Percentiles rank a stretch among this genome's conserved stretches.
Conservation (phyloP, 2,329 filamentous ascomycete genomes). For the Camptophora hylomeconis region DNA sequence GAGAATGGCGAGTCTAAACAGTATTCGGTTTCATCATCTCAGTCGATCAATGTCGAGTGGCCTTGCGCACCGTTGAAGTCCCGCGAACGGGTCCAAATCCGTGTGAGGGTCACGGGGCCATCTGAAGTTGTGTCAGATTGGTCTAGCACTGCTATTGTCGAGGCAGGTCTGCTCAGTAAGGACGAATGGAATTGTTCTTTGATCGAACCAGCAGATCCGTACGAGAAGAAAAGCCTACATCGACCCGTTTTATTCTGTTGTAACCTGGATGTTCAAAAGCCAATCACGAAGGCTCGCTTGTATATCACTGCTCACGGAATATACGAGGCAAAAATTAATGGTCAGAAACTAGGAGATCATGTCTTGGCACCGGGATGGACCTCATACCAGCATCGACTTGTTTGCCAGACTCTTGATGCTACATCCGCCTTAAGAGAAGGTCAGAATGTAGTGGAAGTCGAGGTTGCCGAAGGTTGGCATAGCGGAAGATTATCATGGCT, state of each 20-base stretch:
- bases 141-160: constrained; percentile 14
- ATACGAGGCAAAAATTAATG: constrained; percentile 38
- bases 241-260: constrained; percentile 26
- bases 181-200: constrained; percentile 22
- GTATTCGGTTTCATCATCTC: constrained; percentile 9
- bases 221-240: constrained; percentile 15
- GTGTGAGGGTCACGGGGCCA: constrained; percentile 11
- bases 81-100: constrained; percentile 11
- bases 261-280: constrained; percentile 14
- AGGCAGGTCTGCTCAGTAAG: constrained; percentile 22
- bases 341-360: constrained; percentile 25
- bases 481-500: no score
- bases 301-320: constrained; percentile 36
- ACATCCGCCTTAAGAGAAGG: constrained; percentile 25
- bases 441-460: constrained; percentile 29
- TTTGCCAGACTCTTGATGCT: constrained; percentile 43
- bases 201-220: constrained; percentile 16
- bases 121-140: constrained; percentile 1
- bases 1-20: constrained; percentile 3
- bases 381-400: constrained; percentile 36
- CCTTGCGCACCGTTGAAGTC: constrained; percentile 15
- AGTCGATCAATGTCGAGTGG: constrained; percentile 20
- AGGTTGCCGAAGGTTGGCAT: constrained; percentile 40
- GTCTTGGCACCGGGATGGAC: constrained; percentile 41
- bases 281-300: constrained; percentile 24